Evolutionary conservation across 2,329 filamentous ascomycete genomes (phyloP), one percentile per base, ranked within the genome.

Genomic region (Fusarium succisae): DNA sequence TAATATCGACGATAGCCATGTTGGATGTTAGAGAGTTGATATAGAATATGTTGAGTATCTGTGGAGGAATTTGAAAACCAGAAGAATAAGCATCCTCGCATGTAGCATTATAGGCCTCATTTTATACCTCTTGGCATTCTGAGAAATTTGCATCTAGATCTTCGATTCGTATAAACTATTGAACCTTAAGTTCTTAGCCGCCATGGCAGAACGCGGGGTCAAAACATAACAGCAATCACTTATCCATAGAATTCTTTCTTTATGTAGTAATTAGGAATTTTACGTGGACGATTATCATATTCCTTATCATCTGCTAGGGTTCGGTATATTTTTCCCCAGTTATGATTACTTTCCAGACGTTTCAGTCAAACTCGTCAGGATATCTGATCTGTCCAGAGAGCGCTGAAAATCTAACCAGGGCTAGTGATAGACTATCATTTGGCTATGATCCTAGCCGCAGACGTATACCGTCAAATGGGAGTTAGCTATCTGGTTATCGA

Each of bases 91-190:
- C 8, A 11, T 28, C 8, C 13, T 28, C 24, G 0, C 1, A 11
- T 0, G 4, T 4, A 5, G 4, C 7, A 15, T 6, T 8, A 1
- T 0, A 15, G 9, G 8, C 20, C 10, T n/a, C 5, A 0, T 3
- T 51, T 32, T 24, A n/a, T 24, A 32, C 22, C 8, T 51, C 4
- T 3, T 32, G 5, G 20, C 22, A 17, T n/a, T 24, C 0, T 18
- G 7, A 26, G 7, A 26, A 7, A 7, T 10, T 51, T 32, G 5
- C 8, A 18, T 32, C 28, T 12, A 18, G 47, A 24, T 51, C 15
- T 32, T 32, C 8, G 6, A 32, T 24, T 17, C 10, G 2, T 35
- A 5, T 24, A 6, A 51, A 35, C 22, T 51, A 51, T 24, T 35
- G 22, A 24, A 35, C 12, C 3, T 24, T 51, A 35, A 35, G 30